These are phyloP conservation scores for Encephalitozoon hellem DNA, from an alignment of 371 early-diverging fungal species.

Conservation along the genomic window DNA sequence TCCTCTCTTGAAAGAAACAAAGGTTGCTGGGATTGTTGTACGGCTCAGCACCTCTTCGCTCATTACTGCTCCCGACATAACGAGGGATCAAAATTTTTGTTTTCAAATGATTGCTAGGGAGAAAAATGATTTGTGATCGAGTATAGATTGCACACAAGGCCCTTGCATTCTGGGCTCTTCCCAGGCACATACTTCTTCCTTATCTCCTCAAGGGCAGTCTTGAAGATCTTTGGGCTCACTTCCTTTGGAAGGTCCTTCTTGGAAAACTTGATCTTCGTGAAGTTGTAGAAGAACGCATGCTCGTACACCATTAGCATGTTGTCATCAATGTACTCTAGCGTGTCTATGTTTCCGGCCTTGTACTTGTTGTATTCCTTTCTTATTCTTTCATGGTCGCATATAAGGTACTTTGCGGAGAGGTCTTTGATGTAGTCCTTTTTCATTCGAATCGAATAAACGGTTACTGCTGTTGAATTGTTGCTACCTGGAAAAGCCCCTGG, in stretches of 20 bases:
- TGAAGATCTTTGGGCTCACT: not conserved
- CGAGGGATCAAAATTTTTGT: not conserved
- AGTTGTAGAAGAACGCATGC: conserved; percentile 7
- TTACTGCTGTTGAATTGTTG: not conserved
- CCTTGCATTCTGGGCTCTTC: not conserved
- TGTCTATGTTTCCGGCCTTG: not conserved
- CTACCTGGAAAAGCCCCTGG: not conserved
- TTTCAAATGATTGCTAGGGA: not conserved
- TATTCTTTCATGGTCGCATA: not conserved
- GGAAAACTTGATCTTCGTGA: not conserved
- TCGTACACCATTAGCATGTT: not conserved
- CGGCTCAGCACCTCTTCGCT: not conserved
- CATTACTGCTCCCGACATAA: not conserved
- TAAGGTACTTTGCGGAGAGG: not conserved
- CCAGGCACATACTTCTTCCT: not conserved
- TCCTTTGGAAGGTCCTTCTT: not conserved
- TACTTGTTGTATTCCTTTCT: not conserved
- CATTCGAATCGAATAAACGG: not conserved
- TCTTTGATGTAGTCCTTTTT: not conserved
- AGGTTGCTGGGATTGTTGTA: conserved; percentile 55
- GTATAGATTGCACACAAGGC: conserved; percentile 11
- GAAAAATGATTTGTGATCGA: not conserved
- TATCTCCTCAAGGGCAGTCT: not conserved
- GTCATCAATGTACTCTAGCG: not conserved
- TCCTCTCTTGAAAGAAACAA: conserved; percentile 57